Conservation (phyloP, 305 asterid species). For the Solanum hybrid region DNA sequence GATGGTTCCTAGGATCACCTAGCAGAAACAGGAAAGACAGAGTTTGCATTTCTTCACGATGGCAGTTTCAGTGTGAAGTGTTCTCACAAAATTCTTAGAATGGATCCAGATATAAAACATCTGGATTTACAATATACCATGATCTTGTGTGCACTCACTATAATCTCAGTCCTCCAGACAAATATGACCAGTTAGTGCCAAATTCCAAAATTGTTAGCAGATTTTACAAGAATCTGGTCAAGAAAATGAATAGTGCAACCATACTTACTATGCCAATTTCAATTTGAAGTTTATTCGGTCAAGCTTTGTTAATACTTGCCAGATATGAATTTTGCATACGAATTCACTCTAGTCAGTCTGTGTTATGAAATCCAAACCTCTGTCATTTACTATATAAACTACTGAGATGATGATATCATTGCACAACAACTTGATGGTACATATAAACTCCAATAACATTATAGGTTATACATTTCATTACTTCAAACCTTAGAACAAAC, state of each 20-base stretch:
- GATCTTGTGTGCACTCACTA: background rate
- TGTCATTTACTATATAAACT: background rate
- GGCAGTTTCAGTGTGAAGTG: constrained; percentile 24
- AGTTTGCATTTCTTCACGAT: background rate
- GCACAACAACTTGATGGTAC: background rate
- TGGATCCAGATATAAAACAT: constrained; percentile 4
- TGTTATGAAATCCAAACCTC: background rate
- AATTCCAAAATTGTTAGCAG: background rate
- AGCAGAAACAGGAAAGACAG: constrained; percentile 8
- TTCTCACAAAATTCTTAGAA: constrained; percentile 10
- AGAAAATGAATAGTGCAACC: background rate
- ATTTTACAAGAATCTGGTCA: background rate
- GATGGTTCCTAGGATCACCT: constrained; percentile 6
- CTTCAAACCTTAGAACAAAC: background rate
- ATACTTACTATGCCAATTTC: background rate
- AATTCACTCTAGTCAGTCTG: background rate
- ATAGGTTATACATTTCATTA: background rate
- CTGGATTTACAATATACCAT: background rate
- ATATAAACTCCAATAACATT: background rate
- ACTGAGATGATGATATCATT: background rate
- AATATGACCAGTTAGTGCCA: background rate
- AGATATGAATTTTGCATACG: background rate
- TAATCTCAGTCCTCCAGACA: background rate
- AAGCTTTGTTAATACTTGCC: background rate
- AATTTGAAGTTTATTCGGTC: background rate